A percentile compares a stretch with the other conserved stretches of the same genome.
Evolutionary conservation across 2,329 filamentous ascomycete species (phyloP).

Genomic region (Calonectria pauciramosa): DNA sequence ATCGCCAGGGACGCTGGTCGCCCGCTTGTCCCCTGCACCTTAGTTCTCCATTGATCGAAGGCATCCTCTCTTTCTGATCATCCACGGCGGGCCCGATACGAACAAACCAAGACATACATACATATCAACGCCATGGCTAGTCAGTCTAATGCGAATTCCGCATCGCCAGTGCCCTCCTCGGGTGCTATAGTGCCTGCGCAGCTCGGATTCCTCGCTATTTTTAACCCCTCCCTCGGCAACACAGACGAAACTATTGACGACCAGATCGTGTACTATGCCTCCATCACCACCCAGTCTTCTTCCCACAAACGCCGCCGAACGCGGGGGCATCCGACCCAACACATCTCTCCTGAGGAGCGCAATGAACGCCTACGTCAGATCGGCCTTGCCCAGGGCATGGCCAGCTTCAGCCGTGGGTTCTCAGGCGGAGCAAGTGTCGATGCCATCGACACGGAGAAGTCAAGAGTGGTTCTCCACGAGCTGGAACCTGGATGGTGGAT

Average conservation of each 20-base stretch:
- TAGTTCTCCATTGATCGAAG: not conserved
- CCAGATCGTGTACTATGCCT: slow-evolving; percentile 95
- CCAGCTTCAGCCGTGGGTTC: slow-evolving; percentile 92
- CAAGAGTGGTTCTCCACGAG: slow-evolving; percentile 86
- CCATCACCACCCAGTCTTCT: slow-evolving; percentile 61
- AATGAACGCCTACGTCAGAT: slow-evolving; percentile 94
- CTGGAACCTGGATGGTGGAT: slow-evolving; percentile 97
- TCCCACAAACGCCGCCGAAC: slow-evolving; percentile 58
- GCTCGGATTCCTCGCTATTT: slow-evolving; percentile 92
- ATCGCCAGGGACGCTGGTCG: not conserved
- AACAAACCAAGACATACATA: not conserved
- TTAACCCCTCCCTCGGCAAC: slow-evolving; percentile 85
- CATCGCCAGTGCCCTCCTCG: slow-evolving; percentile 27
- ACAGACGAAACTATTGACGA: slow-evolving; percentile 73
- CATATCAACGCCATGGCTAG: slow-evolving; percentile 34
- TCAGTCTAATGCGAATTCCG: slow-evolving; percentile 29
- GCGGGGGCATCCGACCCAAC: slow-evolving; percentile 57
- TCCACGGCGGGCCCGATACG: not conserved
- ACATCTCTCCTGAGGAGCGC: slow-evolving; percentile 72
- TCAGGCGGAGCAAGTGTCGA: slow-evolving; percentile 83
- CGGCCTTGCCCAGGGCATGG: slow-evolving; percentile 96
- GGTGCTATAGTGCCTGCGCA: slow-evolving; percentile 74
- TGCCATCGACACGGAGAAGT: slow-evolving; percentile 91
- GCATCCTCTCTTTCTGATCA: not conserved
- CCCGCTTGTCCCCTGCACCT: not conserved